Conservation (phyloP, 2,329 filamentous ascomycete species). For the Chaetomiaceae sp. region DNA sequence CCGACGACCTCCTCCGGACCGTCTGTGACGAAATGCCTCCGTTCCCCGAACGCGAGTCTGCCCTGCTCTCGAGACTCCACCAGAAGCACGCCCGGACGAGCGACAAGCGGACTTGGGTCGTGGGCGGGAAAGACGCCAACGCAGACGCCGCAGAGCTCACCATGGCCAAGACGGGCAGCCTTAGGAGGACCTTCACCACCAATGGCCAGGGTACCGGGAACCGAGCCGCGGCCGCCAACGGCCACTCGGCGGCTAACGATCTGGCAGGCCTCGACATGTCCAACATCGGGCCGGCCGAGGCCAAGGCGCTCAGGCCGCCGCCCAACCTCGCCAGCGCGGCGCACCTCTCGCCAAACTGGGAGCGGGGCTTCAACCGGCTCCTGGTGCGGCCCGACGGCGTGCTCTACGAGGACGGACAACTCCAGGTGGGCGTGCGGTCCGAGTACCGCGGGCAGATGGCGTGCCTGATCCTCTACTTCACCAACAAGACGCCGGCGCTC, state of each 20-base stretch:
- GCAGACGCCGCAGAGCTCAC: constrained; percentile 72
- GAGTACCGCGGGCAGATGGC: constrained; percentile 96
- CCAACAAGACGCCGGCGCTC: constrained; percentile 81
- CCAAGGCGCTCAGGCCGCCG: constrained; percentile 55
- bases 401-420: constrained; percentile 89
- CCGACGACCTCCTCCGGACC: constrained; percentile 86
- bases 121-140: constrained; percentile 95
- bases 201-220: constrained; percentile 48
- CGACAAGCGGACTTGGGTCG: constrained; percentile 94
- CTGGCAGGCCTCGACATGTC: constrained; percentile 79
- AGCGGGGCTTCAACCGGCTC: constrained; percentile 79
- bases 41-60: constrained; percentile 91
- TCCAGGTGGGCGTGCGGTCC: constrained; percentile 86
- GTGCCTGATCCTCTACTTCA: constrained; percentile 92
- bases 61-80: constrained; percentile 83
- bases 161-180: constrained; percentile 72
- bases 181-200: constrained; percentile 79
- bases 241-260: constrained; percentile 53
- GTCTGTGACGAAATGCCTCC: constrained; percentile 99
- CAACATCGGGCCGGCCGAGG: constrained; percentile 50
- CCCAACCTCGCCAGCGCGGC: constrained; percentile 89
- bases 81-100: constrained; percentile 90
- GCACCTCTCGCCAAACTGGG: constrained; percentile 92
- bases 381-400: constrained; percentile 78
- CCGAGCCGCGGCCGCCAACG: constrained; percentile 43